Base-by-base conservation (phyloP, 73 alveolate species). In the Uronychia setigera region DNA sequence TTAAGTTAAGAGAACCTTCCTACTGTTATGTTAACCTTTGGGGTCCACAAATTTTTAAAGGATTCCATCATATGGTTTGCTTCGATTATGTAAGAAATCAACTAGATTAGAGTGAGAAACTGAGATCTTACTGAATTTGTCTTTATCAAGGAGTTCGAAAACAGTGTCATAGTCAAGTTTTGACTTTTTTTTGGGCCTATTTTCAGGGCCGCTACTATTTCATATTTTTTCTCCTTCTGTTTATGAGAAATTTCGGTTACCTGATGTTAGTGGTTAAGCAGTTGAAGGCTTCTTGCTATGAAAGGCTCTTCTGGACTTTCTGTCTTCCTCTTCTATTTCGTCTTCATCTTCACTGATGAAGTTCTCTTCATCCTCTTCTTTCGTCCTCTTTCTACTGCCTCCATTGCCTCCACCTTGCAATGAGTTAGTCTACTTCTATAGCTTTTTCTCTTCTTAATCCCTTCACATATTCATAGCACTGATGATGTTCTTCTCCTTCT, bases 21-120 rank as follows among this genome's bases (percentile, higher is more conserved):
- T 76, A 79, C 87, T 28, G 79, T 96, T 94, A 81, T 86, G 76
- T 34, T 89, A 95, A 19, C 98, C 99, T 60, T 92, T 94, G 46
- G 98, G 97, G 76, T 96, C 98, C 14, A 92, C 93, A 82, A 96
- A 96, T 92, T 93, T 94, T 86, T 96, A 94, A 57, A 94, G 88
- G 9, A 96, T 87, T 46, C 98, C 98, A 88, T 94, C 95, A 81
- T 96, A 94, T 59, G 93, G 94, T 33, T 91, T 81, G 75, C 87
- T 82, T 80, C 97, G 83, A 46, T 88, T 91, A 80, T 92, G 81
- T 75, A 96, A 92, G 83, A 94, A 96, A 67, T 96, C 96, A 35
- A 92, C 88, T 78, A 95, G 82, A 80, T 81, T 86, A 26, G 29
- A 1, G 13, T 31, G n/a, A n/a, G n/a, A n/a, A n/a, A n/a, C n/a